These are phyloP conservation scores for Penicillium paradoxum DNA, from an alignment of 495 filamentous ascomycete species.

Conservation along the genomic window DNA sequence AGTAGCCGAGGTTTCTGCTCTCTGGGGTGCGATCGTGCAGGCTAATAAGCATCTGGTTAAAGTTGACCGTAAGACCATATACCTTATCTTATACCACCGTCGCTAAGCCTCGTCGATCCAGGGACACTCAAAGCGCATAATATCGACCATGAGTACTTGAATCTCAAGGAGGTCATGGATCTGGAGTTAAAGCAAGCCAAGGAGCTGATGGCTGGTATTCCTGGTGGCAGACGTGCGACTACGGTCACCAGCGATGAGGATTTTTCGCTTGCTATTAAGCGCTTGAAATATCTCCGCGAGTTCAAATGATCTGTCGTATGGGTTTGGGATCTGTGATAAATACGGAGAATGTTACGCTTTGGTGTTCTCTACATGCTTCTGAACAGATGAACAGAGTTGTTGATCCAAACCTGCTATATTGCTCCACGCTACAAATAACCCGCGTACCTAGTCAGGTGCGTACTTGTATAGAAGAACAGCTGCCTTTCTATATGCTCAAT, in stretches of 20 bases:
- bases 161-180: background rate
- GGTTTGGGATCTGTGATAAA: background rate
- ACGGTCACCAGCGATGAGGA: background rate
- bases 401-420: too few relatives aligned
- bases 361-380: too few relatives aligned
- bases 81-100: background rate
- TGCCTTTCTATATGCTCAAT: too few relatives aligned
- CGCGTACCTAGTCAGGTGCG: too few relatives aligned
- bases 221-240: background rate
- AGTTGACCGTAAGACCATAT: background rate
- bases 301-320: background rate
- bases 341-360: background rate
- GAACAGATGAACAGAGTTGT: too few relatives aligned
- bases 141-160: background rate
- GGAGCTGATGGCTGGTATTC: background rate
- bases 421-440: too few relatives aligned
- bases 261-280: background rate
- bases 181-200: background rate
- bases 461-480: too few relatives aligned
- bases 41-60: background rate
- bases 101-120: background rate
- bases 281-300: slow-evolving; percentile 1
- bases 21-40: slow-evolving; percentile 3
- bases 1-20: background rate
- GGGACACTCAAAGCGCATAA: background rate